Conservation (phyloP, 345 rosid species). For the Punica granatum region DNA sequence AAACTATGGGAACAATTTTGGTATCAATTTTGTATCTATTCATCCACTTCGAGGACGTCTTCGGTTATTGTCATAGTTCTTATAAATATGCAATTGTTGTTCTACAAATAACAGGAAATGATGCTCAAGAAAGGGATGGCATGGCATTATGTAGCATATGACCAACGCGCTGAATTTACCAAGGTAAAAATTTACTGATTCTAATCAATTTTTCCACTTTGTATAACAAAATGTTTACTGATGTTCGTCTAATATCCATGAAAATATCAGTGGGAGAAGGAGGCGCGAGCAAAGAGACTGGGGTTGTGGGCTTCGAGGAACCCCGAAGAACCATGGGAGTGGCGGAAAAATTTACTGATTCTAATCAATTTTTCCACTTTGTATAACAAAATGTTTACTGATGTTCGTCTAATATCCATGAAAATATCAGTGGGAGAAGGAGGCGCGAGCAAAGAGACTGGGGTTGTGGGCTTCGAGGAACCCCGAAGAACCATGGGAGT, state of each 20-base stretch:
- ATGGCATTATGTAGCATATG: slow-evolving; percentile 73
- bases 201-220: not conserved
- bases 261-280: slow-evolving; percentile 65
- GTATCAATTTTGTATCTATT: too few species aligned
- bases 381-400: not conserved
- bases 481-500: slow-evolving; percentile 85
- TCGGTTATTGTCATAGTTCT: too few species aligned
- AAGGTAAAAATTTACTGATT: slow-evolving; percentile 18
- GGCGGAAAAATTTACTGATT: slow-evolving; percentile 38
- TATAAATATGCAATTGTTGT: not conserved
- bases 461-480: slow-evolving; percentile 77
- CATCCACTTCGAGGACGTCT: not conserved
- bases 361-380: not conserved
- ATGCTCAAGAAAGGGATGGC: slow-evolving; percentile 82
- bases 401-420: not conserved
- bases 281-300: slow-evolving; percentile 53
- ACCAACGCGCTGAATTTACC: slow-evolving; percentile 46
- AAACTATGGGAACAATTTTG: not conserved
- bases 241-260: not conserved
- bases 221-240: not conserved
- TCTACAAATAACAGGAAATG: slow-evolving; percentile 32
- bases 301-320: slow-evolving; percentile 77
- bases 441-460: slow-evolving; percentile 53
- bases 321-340: slow-evolving; percentile 85
- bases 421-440: slow-evolving; percentile 65